These are phyloP conservation scores for Flaveria linearis DNA, from an alignment of 129 eudicot species.

Conservation along the genomic window DNA sequence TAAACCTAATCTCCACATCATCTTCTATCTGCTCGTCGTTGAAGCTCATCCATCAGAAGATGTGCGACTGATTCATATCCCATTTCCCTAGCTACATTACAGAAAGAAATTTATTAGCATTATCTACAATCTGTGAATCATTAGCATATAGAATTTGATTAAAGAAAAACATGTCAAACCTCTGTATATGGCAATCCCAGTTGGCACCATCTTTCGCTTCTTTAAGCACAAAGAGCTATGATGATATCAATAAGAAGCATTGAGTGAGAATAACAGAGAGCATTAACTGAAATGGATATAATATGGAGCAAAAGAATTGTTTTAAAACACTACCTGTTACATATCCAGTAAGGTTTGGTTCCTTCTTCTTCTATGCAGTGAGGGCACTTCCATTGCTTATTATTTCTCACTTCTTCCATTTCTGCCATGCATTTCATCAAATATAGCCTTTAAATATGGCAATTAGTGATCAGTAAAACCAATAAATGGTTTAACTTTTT, in stretches of 20 bases:
- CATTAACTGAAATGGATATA: not conserved
- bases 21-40: conserved; percentile 27
- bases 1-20: conserved; percentile 15
- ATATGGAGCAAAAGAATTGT: not conserved
- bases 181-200: conserved; percentile 67
- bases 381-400: conserved; percentile 75
- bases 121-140: not conserved
- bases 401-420: conserved; percentile 67
- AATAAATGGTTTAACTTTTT: too few species aligned
- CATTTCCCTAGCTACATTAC: conserved; percentile 57
- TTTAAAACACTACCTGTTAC: conserved; percentile 53
- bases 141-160: not conserved
- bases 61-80: conserved; percentile 75
- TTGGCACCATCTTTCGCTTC: conserved; percentile 70
- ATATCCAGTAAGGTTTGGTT: conserved; percentile 67
- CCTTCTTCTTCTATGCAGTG: conserved; percentile 69
- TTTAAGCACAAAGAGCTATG: conserved; percentile 61
- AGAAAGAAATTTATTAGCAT: not conserved
- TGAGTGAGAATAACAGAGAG: not conserved
- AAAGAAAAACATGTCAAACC: conserved; percentile 43
- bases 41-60: conserved; percentile 60
- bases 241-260: conserved; percentile 1
- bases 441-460: not conserved
- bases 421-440: conserved; percentile 27
- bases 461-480: too few species aligned